phyloP scores from a whole-genome alignment of 1,139 yeast genomes.

The Scheffersomyces cryptocercus region DNA sequence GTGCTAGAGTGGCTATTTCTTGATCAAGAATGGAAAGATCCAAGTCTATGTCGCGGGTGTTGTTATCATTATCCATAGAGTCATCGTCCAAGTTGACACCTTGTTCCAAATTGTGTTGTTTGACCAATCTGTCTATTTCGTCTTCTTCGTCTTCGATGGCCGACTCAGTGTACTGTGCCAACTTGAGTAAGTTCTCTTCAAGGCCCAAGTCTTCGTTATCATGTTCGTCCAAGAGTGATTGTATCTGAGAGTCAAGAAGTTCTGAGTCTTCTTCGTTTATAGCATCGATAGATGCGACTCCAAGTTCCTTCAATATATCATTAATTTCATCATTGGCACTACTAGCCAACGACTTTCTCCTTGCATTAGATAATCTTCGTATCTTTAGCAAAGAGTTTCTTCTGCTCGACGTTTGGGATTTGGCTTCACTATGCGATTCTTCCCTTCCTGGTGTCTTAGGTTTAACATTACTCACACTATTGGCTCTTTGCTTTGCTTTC shows the following conservation, averaged over 20 bases:
- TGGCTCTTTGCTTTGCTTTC: not conserved
- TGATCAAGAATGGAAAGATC: constrained; percentile 37
- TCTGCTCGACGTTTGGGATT: constrained; percentile 2
- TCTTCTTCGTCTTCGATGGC: constrained; percentile 41
- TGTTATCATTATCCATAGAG: constrained; percentile 7
- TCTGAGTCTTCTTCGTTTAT: constrained; percentile 38
- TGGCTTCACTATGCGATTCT: not conserved
- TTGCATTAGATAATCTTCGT: constrained; percentile 37
- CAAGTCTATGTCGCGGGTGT: constrained; percentile 17
- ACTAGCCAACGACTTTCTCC: constrained; percentile 42
- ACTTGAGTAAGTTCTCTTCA: constrained; percentile 20
- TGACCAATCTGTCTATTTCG: constrained; percentile 37
- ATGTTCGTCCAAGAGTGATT: constrained; percentile 31
- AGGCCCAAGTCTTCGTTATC: constrained; percentile 14
- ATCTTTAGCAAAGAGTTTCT: constrained; percentile 16
- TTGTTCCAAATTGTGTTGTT: constrained; percentile 36
- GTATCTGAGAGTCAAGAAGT: constrained; percentile 36
- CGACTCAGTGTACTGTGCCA: constrained; percentile 28
- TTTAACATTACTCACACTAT: no score
- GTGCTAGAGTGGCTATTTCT: constrained; percentile 43
- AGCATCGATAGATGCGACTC: constrained; percentile 38
- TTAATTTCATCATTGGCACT: constrained; percentile 44
- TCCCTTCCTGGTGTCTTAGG: not conserved
- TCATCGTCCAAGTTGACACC: constrained; percentile 32
- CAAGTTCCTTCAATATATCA: constrained; percentile 40